Conservation (phyloP, 768 basidiomycete genomes). For the Kwoniella dendrophila region DNA sequence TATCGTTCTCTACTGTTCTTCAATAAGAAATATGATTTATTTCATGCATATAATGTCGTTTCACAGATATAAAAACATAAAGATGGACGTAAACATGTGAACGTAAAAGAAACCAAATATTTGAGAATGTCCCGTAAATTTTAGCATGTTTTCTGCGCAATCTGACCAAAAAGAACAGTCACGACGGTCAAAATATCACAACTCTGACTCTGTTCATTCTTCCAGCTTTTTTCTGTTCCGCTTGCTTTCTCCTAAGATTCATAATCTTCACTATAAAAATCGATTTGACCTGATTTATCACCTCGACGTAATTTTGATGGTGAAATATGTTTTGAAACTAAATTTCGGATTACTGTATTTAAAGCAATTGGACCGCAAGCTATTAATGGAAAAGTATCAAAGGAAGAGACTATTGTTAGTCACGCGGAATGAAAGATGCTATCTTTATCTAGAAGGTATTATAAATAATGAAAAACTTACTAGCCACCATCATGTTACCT, state of each 20-base stretch:
- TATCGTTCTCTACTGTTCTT: neutral
- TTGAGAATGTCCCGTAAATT: neutral
- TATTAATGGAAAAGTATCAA: slow-evolving; percentile 38
- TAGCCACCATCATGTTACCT: slow-evolving; percentile 69
- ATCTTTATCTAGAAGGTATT: neutral
- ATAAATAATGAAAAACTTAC: slow-evolving; percentile 59
- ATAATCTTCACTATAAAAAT: slow-evolving; percentile 71
- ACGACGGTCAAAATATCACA: too few relatives aligned
- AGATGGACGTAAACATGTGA: too few relatives aligned
- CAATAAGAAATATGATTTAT: neutral
- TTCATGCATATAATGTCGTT: slow-evolving; percentile 5
- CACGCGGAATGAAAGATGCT: neutral
- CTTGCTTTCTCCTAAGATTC: slow-evolving; percentile 58
- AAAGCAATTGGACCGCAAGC: slow-evolving; percentile 75
- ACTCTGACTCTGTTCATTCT: neutral
- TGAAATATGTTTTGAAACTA: slow-evolving; percentile 66
- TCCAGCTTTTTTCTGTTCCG: neutral
- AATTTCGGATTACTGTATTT: slow-evolving; percentile 69
- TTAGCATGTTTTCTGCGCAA: neutral
- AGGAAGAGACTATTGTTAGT: neutral
- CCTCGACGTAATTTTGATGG: slow-evolving; percentile 62
- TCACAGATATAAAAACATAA: neutral
- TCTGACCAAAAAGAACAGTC: neutral
- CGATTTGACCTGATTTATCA: slow-evolving; percentile 65
- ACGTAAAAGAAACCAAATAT: too few relatives aligned